Percentiles rank a stretch among this genome's conserved stretches.
These are phyloP conservation scores for Chrysoporthe cubensis DNA, from an alignment of 2,329 filamentous ascomycete species.

Conservation along the genomic window DNA sequence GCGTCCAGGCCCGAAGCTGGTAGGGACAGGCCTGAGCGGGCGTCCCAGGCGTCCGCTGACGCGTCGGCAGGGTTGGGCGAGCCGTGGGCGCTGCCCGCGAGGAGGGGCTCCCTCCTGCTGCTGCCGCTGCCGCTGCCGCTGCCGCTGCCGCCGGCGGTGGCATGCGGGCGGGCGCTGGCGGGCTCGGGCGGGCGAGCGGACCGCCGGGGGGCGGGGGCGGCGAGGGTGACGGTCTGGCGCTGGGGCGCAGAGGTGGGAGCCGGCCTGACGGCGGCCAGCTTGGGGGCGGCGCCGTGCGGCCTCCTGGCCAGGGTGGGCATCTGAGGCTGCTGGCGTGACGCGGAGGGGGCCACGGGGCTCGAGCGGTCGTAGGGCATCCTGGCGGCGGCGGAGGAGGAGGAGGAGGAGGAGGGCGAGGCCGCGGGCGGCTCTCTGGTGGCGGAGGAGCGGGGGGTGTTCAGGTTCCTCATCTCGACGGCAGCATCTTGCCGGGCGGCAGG, in stretches of 20 bases:
- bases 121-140: conserved; percentile 36
- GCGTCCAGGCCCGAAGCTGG: conserved; percentile 40
- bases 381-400: conserved; percentile 19
- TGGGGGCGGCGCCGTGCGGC: conserved; percentile 56
- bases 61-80: conserved; percentile 60
- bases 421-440: conserved; percentile 24
- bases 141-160: conserved; percentile 33
- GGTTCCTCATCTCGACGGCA: conserved; percentile 36
- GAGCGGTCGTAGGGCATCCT: conserved; percentile 28
- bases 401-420: not conserved
- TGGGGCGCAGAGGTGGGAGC: conserved; percentile 24
- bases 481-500: conserved; percentile 27
- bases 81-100: conserved; percentile 68
- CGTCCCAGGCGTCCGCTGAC: conserved; percentile 42
- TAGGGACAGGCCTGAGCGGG: conserved; percentile 39
- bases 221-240: conserved; percentile 39
- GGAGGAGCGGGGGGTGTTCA: conserved; percentile 28
- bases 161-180: conserved; percentile 14
- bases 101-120: conserved; percentile 37
- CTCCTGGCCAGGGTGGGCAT: conserved; percentile 70
- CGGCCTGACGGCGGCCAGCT: conserved; percentile 49
- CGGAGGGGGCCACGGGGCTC: conserved; percentile 49
- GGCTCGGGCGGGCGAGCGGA: conserved; percentile 35
- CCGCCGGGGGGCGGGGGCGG: conserved; percentile 49
- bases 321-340: conserved; percentile 55